These are phyloP conservation scores for Peronospora tabacina DNA, from an alignment of 352 stramenopile genomes.

Conservation along the genomic window DNA sequence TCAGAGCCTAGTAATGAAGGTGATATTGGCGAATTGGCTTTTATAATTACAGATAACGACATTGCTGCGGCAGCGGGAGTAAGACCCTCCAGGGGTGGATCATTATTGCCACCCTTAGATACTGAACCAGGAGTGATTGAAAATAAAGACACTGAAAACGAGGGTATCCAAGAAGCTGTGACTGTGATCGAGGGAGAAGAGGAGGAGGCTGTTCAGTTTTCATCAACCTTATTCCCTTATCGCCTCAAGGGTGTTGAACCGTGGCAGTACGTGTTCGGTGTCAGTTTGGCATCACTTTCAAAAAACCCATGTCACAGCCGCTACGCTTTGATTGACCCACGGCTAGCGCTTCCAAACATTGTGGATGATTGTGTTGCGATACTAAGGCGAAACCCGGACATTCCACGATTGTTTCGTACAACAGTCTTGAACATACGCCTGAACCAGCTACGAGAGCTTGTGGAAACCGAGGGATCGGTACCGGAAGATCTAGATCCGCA, in stretches of 20 bases:
- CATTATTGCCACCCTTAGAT: constrained; percentile 18
- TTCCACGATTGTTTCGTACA: constrained; percentile 67
- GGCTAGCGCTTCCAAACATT: constrained; percentile 68
- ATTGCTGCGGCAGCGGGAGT: constrained; percentile 27
- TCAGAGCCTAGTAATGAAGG: constrained; percentile 13
- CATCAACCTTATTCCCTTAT: constrained; percentile 53
- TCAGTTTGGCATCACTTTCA: constrained; percentile 61
- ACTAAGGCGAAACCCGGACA: constrained; percentile 48
- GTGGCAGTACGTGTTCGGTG: constrained; percentile 78
- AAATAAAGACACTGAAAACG: constrained; percentile 12
- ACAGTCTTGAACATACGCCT: constrained; percentile 68
- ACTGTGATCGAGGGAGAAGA: constrained; percentile 11
- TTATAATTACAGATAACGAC: constrained; percentile 28
- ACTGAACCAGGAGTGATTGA: constrained; percentile 10
- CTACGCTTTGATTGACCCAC: constrained; percentile 68
- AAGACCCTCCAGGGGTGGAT: constrained; percentile 24
- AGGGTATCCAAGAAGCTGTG: constrained; percentile 13
- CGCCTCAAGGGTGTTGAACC: constrained; percentile 71
- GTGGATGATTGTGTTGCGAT: constrained; percentile 72
- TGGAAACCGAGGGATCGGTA: constrained; percentile 55
- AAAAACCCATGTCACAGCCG: constrained; percentile 76
- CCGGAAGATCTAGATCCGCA: constrained; percentile 57
- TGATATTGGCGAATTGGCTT: constrained; percentile 22
- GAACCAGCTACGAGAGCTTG: constrained; percentile 63
- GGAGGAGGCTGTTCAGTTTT: constrained; percentile 40